Conservation (phyloP, 805 yeast genomes). For the Kazachstania taianensis region DNA sequence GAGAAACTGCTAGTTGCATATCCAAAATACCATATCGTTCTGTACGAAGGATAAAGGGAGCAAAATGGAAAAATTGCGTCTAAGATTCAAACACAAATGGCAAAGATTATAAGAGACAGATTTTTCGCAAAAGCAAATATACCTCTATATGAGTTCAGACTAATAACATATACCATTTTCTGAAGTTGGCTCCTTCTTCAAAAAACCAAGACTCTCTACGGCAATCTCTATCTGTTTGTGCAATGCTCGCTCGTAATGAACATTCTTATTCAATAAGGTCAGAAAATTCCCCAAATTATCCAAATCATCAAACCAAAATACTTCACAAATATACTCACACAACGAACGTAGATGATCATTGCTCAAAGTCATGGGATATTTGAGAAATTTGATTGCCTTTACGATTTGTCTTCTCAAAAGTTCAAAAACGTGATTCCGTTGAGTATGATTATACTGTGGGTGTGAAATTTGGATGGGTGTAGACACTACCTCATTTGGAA, state of each 20-base stretch:
- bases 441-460: no score
- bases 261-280: constrained; percentile 12
- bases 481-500: no score
- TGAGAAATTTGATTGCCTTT: constrained; percentile 27
- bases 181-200: constrained; percentile 2
- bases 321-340: constrained; percentile 30
- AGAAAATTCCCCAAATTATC: constrained; percentile 16
- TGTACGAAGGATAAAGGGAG: no score
- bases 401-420: constrained; percentile 20
- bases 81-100: no score
- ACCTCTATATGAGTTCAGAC: no score
- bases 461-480: no score
- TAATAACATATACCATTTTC: no score
- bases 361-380: constrained; percentile 27
- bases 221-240: constrained; percentile 21
- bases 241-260: constrained; percentile 18
- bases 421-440: constrained; percentile 9
- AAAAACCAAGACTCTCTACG: constrained; percentile 19
- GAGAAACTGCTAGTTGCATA: no score
- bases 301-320: constrained; percentile 29
- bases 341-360: constrained; percentile 26
- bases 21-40: no score
- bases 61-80: no score
- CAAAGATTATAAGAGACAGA: no score
- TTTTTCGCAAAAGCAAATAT: no score